Evolutionary conservation across 768 basidiomycete species (phyloP).

Genomic region (Hericium erinaceus): DNA sequence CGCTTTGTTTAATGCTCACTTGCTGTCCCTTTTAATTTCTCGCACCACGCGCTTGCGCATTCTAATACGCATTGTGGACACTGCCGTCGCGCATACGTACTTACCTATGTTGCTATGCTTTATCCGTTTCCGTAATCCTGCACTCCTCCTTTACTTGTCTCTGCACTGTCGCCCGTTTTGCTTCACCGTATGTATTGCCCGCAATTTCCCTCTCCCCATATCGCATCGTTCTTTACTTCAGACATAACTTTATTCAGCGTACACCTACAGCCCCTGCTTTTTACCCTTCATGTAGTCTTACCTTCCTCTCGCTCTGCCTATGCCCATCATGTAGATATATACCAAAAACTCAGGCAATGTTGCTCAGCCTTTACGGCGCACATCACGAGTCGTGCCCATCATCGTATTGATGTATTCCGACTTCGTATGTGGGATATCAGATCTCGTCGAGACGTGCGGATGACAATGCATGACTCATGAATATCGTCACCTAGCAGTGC

Average conservation of each 20-base stretch:
- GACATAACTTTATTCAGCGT: background rate
- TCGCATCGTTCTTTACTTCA: background rate
- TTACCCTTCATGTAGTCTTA: too few relatives aligned
- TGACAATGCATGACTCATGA: too few relatives aligned
- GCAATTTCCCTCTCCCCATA: conserved; percentile 1
- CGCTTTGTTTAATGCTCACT: background rate
- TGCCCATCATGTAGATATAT: background rate
- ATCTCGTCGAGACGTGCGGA: too few relatives aligned
- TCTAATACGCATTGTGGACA: background rate
- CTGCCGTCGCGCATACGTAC: background rate
- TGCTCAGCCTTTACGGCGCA: too few relatives aligned
- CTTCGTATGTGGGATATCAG: too few relatives aligned
- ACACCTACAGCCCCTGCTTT: background rate
- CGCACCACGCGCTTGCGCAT: background rate
- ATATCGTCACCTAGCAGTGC: too few relatives aligned
- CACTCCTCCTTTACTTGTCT: background rate
- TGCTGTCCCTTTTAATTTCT: too few relatives aligned
- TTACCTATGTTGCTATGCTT: background rate
- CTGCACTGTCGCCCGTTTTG: too few relatives aligned
- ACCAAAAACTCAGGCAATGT: too few relatives aligned
- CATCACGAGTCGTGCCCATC: too few relatives aligned
- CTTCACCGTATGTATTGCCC: conserved; percentile 4
- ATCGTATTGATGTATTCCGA: too few relatives aligned
- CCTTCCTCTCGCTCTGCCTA: too few relatives aligned
- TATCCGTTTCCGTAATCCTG: background rate